Evolutionary conservation across 257 asterid genomes (phyloP), one percentile per base, ranked within the genome.

Genomic region (Solanum verrucosum): DNA sequence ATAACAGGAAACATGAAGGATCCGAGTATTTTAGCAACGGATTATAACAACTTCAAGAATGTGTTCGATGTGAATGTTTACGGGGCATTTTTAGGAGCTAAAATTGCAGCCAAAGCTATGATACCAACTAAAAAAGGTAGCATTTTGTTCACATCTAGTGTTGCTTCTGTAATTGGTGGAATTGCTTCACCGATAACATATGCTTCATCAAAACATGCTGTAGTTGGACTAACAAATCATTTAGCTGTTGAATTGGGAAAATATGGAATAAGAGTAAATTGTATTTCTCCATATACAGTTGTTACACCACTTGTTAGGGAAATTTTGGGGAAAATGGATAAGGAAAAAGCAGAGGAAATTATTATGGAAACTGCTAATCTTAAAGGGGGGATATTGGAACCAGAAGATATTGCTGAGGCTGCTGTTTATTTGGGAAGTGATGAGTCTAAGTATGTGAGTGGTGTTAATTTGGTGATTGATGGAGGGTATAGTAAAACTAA

Each of bases 201-300:
- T 13, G 25, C 85, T 12, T 71, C 87, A 37, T 89, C 89, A 29
- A 89, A 89, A 83, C 89, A 89, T 65, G 91, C 89, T 5, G 75
- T 89, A 2, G 27, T 89, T 35, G 91, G 91, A 67, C 87, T 89
- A 40, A 82, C 89, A 4, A 82, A 86, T 73, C 87, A 89, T 82
- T 79, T 88, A 7, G 87, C 91, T 11, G 37, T 89, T 8, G 89
- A 89, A 25, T 60, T 89, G 72, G 91, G 91, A 1, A 85, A 60
- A 12, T 52, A 82, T 31, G 91, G 92, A 12, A 89, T 89, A n/a
- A 74, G 92, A 5, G 92, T 83, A 9, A 91, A 91, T n/a, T 89
- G 90, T 20, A 56, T 91, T n/a, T 88, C 92, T 3, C 91, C 91
- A 23, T 89, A 87, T 27, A 42, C 44, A 21, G 85, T 89, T 65